Conservation (phyloP, 2,329 filamentous ascomycete genomes). For the Fusarium vanettenii region DNA sequence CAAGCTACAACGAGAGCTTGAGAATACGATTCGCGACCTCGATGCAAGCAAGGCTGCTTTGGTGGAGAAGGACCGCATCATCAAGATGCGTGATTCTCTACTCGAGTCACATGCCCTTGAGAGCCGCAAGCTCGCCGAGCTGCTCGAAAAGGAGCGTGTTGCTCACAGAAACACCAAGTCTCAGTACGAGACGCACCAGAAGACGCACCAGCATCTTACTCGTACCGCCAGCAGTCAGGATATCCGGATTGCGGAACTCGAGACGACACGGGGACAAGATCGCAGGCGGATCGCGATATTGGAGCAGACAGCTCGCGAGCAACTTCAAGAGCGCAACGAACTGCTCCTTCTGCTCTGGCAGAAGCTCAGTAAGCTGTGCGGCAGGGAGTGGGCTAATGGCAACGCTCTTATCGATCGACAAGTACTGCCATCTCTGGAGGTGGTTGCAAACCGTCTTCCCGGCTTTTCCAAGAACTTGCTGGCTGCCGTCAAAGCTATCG, state of each 20-base stretch:
- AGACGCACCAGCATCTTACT: slow-evolving; percentile 87
- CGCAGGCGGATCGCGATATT: slow-evolving; percentile 80
- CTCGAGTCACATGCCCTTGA: slow-evolving; percentile 92
- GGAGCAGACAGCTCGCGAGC: slow-evolving; percentile 85
- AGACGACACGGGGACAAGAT: slow-evolving; percentile 81
- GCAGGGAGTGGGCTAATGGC: slow-evolving; percentile 89
- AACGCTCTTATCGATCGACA: slow-evolving; percentile 91
- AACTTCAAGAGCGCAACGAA: slow-evolving; percentile 89
- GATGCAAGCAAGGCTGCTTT: slow-evolving; percentile 81
- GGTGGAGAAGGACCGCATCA: slow-evolving; percentile 89
- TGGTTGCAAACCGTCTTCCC: slow-evolving; percentile 85
- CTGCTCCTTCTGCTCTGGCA: slow-evolving; percentile 92
- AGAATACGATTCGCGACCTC: slow-evolving; percentile 84
- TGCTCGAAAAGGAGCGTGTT: slow-evolving; percentile 91
- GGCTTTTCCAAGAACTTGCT: slow-evolving; percentile 93
- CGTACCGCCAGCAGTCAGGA: slow-evolving; percentile 88
- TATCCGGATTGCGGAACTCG: slow-evolving; percentile 85
- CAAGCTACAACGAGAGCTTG: slow-evolving; percentile 88
- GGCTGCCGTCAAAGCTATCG: slow-evolving; percentile 86
- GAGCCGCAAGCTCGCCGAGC: slow-evolving; percentile 82
- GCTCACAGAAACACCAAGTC: slow-evolving; percentile 87
- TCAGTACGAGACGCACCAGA: slow-evolving; percentile 88
- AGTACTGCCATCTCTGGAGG: slow-evolving; percentile 82
- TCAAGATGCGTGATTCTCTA: slow-evolving; percentile 88
- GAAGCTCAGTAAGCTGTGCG: slow-evolving; percentile 84